Base-by-base conservation (phyloP, 176 grass and related monocot genomes). In the Luzula sylvatica region DNA sequence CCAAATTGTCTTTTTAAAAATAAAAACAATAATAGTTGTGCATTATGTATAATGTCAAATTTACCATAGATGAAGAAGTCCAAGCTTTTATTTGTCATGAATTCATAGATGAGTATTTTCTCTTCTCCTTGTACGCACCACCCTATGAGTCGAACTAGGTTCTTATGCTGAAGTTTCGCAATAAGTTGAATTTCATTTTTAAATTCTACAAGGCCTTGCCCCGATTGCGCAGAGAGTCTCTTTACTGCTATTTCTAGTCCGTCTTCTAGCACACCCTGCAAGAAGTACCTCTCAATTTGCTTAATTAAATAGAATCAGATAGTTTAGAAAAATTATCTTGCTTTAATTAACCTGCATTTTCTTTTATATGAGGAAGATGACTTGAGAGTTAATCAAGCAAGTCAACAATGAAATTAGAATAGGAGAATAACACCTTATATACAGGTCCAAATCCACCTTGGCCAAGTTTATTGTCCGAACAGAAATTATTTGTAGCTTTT, bases 51-150 rank as follows among this genome's bases (percentile, higher is more conserved):
- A 46, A 16, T 4, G 6, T 46, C 4, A 63, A 7, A 47, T 28
- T 23, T 46, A 78, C 75, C 75, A 13, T 72, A 78, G 38, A 78
- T 66, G 53, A 78, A 72, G 25, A 41, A 54, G 57, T 78, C 56
- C 65, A 78, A 67, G 42, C 75, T 78, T 42, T 53, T 61, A 22
- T 78, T 72, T 49, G 38, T 21, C 75, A 78, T 78, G 75, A 58
- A 78, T 44, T 78, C 75, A 24, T 78, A 78, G 41, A 78, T 49
- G 46, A 78, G 53, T 24, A 78, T 71, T 38, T 64, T 72, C 52
- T 78, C 75, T 32, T 72, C 68, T 15, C 68, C 61, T 12, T 78
- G 67, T 23, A 61, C 66, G 41, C 75, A 78, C 53, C 45, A 78
- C 12, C 75, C 75, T 2, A 72, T 40, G 26, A 78, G 53, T 8